These are phyloP conservation scores for Suillus plorans DNA, from an alignment of 768 basidiomycete species.

Conservation along the genomic window DNA sequence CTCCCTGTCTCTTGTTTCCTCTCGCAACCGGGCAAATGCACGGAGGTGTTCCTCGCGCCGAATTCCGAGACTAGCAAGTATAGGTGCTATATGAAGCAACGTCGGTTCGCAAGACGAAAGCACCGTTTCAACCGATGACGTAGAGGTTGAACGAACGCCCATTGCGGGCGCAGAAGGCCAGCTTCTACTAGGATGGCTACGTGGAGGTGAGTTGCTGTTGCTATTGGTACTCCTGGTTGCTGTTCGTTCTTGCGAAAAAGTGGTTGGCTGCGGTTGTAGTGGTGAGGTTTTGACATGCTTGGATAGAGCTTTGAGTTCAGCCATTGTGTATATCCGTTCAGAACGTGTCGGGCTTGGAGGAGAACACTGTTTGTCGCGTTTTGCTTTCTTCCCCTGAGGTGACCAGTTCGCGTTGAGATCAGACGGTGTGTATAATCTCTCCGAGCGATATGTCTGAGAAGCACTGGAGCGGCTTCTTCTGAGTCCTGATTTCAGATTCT, in stretches of 20 bases:
- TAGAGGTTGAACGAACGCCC: slow-evolving; percentile 35
- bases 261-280: slow-evolving; percentile 13
- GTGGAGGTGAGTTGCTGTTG: slow-evolving; percentile 23
- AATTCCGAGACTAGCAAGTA: slow-evolving; percentile 60
- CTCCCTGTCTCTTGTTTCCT: slow-evolving; percentile 67
- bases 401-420: slow-evolving; percentile 18
- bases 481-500: slow-evolving; percentile 16
- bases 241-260: slow-evolving; percentile 10
- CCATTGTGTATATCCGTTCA: slow-evolving; percentile 34
- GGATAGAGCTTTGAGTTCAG: slow-evolving; percentile 31
- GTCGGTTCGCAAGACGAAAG: slow-evolving; percentile 66
- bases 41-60: slow-evolving; percentile 57
- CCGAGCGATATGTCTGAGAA: slow-evolving; percentile 25
- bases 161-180: slow-evolving; percentile 11
- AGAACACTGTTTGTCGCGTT: slow-evolving; percentile 18
- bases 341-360: slow-evolving; percentile 31
- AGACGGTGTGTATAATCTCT: slow-evolving; percentile 21
- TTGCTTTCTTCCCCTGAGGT: slow-evolving; percentile 23
- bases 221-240: slow-evolving; percentile 15
- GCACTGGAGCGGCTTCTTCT: slow-evolving; percentile 19
- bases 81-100: slow-evolving; percentile 58
- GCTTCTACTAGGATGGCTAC: slow-evolving; percentile 14
- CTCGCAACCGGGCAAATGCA: slow-evolving; percentile 59
- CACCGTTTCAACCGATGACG: slow-evolving; percentile 48
- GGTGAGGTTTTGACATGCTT: slow-evolving; percentile 26